phyloP scores from a whole-genome alignment of 805 yeast species.

The Suhomyces sp. region DNA sequence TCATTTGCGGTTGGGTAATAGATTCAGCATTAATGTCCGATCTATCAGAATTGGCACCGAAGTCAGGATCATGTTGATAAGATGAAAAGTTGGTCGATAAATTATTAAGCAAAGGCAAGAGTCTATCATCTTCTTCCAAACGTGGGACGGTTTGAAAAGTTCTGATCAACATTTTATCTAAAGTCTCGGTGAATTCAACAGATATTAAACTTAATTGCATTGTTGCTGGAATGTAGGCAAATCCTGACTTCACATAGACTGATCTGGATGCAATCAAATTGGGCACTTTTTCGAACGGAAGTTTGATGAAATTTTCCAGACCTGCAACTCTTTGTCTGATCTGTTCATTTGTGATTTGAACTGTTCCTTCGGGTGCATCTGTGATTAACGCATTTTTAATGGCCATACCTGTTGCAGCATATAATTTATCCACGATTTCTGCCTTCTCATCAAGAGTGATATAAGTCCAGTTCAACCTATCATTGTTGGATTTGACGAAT shows the following conservation, averaged over 20 bases:
- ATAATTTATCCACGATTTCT: slow-evolving; percentile 47
- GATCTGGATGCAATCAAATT: slow-evolving; percentile 73
- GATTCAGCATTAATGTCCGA: slow-evolving; percentile 59
- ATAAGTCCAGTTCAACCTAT: slow-evolving; percentile 71
- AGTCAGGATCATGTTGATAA: slow-evolving; percentile 51
- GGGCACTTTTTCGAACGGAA: slow-evolving; percentile 84
- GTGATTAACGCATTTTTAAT: slow-evolving; percentile 35
- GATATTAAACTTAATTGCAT: slow-evolving; percentile 71
- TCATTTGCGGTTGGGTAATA: slow-evolving; percentile 53
- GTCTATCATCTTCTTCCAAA: slow-evolving; percentile 87
- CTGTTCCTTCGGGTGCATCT: slow-evolving; percentile 22
- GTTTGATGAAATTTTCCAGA: slow-evolving; percentile 70
- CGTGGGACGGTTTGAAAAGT: slow-evolving; percentile 81
- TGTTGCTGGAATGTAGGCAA: slow-evolving; percentile 81
- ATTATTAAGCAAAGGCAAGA: slow-evolving; percentile 80
- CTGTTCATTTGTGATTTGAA: slow-evolving; percentile 51
- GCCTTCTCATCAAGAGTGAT: slow-evolving; percentile 63
- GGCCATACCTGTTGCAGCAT: slow-evolving; percentile 51
- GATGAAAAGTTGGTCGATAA: slow-evolving; percentile 54
- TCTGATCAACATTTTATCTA: slow-evolving; percentile 52
- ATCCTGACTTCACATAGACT: slow-evolving; percentile 66
- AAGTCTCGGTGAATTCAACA: slow-evolving; percentile 59
- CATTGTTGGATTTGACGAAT: slow-evolving; percentile 54
- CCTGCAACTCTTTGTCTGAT: slow-evolving; percentile 47
- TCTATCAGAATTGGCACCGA: slow-evolving; percentile 19